phyloP scores from a whole-genome alignment of 208 protist species.

The Leishmania mexicana region DNA sequence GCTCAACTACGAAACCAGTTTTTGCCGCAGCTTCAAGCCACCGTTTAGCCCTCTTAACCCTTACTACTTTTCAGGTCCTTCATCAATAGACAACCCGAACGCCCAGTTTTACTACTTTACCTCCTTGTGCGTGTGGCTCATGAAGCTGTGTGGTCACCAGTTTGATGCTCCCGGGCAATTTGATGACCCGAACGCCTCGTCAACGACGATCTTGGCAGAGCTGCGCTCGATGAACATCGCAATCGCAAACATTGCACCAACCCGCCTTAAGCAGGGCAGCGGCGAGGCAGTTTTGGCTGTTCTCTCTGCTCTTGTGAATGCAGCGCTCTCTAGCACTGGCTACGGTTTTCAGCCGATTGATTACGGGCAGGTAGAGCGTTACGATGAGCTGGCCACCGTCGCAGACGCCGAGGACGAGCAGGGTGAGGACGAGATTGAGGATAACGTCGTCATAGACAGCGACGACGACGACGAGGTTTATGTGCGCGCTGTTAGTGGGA shows the following conservation, averaged over 20 bases:
- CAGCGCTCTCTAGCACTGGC: slow-evolving; percentile 62
- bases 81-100: slow-evolving; percentile 87
- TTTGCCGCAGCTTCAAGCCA: slow-evolving; percentile 72
- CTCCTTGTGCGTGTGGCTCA: slow-evolving; percentile 86
- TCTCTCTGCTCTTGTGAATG: slow-evolving; percentile 70
- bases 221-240: slow-evolving; percentile 77
- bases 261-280: slow-evolving; percentile 83
- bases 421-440: slow-evolving; percentile 61
- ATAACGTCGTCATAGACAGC: slow-evolving; percentile 88
- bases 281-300: slow-evolving; percentile 82
- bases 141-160: slow-evolving; percentile 73
- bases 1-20: slow-evolving; percentile 81
- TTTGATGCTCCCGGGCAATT: slow-evolving; percentile 86
- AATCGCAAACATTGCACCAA: slow-evolving; percentile 77
- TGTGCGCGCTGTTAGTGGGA: slow-evolving; percentile 43
- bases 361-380: slow-evolving; percentile 77
- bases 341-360: slow-evolving; percentile 74
- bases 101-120: slow-evolving; percentile 93
- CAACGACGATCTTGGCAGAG: slow-evolving; percentile 85
- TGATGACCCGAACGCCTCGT: slow-evolving; percentile 87
- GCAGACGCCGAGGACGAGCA: slow-evolving; percentile 77
- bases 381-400: slow-evolving; percentile 78
- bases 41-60: slow-evolving; percentile 83
- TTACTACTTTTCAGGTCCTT: slow-evolving; percentile 81
- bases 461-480: slow-evolving; percentile 88